A percentile compares a stretch with the other conserved stretches of the same genome.
phyloP scores from a whole-genome alignment of 129 eudicot species.

The Flaveria sonorensis region DNA sequence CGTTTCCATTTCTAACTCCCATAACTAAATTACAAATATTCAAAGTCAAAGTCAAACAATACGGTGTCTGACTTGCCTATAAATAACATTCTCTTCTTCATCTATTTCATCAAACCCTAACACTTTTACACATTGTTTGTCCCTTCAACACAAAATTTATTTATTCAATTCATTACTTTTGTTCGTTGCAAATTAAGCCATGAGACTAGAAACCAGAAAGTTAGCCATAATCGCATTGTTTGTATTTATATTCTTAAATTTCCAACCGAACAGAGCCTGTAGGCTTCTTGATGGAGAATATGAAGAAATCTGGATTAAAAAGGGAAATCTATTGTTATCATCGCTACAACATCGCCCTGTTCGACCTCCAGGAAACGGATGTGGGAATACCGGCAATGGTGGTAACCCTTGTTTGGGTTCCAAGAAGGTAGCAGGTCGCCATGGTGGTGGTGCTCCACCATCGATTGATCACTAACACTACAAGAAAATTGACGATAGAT shows the following conservation, averaged over 20 bases:
- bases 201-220: neutral
- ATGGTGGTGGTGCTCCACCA: neutral
- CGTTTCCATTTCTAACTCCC: conserved; percentile 6
- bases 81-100: neutral
- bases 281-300: conserved; percentile 36
- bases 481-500: too few species aligned
- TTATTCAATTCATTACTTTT: neutral
- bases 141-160: neutral
- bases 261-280: conserved; percentile 20
- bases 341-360: conserved; percentile 24
- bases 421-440: conserved; percentile 31
- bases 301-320: conserved; percentile 27
- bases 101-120: conserved; percentile 15
- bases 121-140: neutral
- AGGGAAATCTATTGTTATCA: conserved; percentile 28
- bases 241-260: conserved; percentile 10
- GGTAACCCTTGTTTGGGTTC: conserved; percentile 37
- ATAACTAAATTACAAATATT: neutral
- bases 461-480: neutral
- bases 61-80: neutral
- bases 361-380: conserved; percentile 34
- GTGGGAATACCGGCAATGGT: conserved; percentile 34
- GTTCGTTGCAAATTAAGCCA: conserved; percentile 6
- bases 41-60: conserved; percentile 19
- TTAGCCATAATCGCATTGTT: conserved; percentile 6